Conservation (phyloP, 768 basidiomycete species). For the Saitozyma sp. region DNA sequence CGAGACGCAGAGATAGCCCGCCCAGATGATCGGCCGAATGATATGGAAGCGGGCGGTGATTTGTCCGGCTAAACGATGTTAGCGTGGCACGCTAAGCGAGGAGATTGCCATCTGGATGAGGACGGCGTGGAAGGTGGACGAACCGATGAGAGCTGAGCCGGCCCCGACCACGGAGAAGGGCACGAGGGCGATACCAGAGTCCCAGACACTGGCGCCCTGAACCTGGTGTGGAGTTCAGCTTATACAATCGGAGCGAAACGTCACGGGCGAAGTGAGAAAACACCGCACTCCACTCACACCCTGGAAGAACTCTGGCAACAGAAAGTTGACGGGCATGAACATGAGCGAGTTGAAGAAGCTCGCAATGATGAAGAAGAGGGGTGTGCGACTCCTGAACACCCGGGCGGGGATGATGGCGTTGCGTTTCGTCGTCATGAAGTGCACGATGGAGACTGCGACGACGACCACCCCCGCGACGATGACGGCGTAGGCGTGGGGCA, state of each 20-base stretch:
- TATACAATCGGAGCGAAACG: not conserved
- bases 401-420: constrained; percentile 53
- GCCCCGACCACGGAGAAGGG: constrained; percentile 31
- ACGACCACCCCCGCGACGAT: constrained; percentile 43
- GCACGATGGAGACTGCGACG: constrained; percentile 10
- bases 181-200: constrained; percentile 38
- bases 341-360: constrained; percentile 39
- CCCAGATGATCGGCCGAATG: constrained; percentile 44
- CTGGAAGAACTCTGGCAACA: constrained; percentile 46
- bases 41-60: constrained; percentile 34
- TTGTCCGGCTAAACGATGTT: constrained; percentile 31
- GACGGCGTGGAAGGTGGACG: not conserved
- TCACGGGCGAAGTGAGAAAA: constrained; percentile 5
- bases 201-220: constrained; percentile 17
- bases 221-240: constrained; percentile 3
- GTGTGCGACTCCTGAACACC: constrained; percentile 49
- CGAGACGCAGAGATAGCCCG: constrained; percentile 31
- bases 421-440: constrained; percentile 51
- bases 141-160: constrained; percentile 23
- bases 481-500: constrained; percentile 46
- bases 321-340: constrained; percentile 31
- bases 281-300: constrained; percentile 27
- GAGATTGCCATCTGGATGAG: not conserved
- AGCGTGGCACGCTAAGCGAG: not conserved
- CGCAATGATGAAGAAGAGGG: constrained; percentile 43